Evolutionary conservation across 164 flowering plant species (phyloP).

Genomic region (Umbellularia californica): DNA sequence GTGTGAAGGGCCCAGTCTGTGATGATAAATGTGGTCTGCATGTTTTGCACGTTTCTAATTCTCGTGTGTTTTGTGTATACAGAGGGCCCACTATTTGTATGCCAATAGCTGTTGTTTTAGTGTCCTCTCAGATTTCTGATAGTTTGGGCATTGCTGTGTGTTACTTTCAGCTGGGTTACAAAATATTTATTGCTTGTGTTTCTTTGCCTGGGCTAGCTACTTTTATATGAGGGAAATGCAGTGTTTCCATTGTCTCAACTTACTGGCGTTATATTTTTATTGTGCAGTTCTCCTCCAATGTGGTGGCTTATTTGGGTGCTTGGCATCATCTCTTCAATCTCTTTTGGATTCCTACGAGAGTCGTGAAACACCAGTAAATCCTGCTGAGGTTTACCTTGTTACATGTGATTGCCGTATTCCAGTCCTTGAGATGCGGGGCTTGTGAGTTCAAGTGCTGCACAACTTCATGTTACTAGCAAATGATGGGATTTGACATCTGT

Average conservation of each 20-base stretch:
- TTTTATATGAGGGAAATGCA: too few relatives aligned
- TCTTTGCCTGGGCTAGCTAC: too few relatives aligned
- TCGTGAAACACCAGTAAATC: slow-evolving; percentile 1
- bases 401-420: background rate
- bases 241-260: background rate
- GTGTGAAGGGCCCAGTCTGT: too few relatives aligned
- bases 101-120: too few relatives aligned
- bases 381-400: slow-evolving; percentile 1
- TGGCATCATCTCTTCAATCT: slow-evolving; percentile 8
- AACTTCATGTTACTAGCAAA: background rate
- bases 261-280: background rate
- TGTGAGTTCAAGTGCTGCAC: background rate
- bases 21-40: too few relatives aligned
- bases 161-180: too few relatives aligned
- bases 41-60: too few relatives aligned
- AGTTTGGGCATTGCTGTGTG: too few relatives aligned
- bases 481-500: background rate
- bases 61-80: too few relatives aligned
- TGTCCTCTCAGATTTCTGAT: too few relatives aligned
- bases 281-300: slow-evolving; percentile 1
- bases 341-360: slow-evolving; percentile 7
- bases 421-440: slow-evolving; percentile 1
- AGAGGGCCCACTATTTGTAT: too few relatives aligned
- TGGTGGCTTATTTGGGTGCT: slow-evolving; percentile 3
- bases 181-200: too few relatives aligned